These are phyloP conservation scores for Aurinia saxatilis DNA, from an alignment of 345 rosid genomes.

Conservation along the genomic window DNA sequence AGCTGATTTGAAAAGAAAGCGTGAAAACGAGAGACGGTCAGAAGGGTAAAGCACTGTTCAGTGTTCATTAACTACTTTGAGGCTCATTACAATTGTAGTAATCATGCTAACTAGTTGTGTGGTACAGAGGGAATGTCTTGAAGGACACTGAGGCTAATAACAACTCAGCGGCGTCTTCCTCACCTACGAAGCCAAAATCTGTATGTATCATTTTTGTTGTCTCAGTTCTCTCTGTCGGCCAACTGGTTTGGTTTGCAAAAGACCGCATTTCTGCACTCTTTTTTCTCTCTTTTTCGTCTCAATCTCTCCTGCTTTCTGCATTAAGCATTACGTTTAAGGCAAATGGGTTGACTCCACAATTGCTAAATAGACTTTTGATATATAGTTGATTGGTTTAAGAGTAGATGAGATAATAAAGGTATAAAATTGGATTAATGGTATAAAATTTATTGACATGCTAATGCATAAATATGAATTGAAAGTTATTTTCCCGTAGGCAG, in stretches of 20 bases:
- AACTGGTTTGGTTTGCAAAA: conserved; percentile 20
- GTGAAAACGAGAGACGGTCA: conserved; percentile 68
- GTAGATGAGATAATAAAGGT: neutral
- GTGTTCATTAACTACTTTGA: neutral
- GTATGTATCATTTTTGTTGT: conserved; percentile 30
- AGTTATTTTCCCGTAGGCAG: neutral
- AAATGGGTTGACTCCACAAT: neutral
- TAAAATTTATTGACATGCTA: neutral
- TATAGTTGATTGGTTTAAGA: neutral
- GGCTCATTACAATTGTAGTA: neutral
- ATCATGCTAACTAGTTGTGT: neutral
- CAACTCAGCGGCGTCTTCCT: conserved; percentile 46
- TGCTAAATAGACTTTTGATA: neutral
- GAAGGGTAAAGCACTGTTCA: conserved; percentile 45
- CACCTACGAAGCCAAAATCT: conserved; percentile 40
- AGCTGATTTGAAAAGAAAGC: conserved; percentile 83
- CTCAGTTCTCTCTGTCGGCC: neutral
- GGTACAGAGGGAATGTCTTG: conserved; percentile 41
- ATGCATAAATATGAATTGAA: neutral
- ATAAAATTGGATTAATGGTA: neutral
- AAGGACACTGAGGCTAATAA: conserved; percentile 45
- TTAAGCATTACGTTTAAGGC: neutral
- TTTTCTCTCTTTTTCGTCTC: neutral
- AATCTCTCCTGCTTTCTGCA: conserved; percentile 3
- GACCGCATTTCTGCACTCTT: neutral